phyloP scores from a whole-genome alignment of 169 alveolate species.

The Plasmodium vinckei region DNA sequence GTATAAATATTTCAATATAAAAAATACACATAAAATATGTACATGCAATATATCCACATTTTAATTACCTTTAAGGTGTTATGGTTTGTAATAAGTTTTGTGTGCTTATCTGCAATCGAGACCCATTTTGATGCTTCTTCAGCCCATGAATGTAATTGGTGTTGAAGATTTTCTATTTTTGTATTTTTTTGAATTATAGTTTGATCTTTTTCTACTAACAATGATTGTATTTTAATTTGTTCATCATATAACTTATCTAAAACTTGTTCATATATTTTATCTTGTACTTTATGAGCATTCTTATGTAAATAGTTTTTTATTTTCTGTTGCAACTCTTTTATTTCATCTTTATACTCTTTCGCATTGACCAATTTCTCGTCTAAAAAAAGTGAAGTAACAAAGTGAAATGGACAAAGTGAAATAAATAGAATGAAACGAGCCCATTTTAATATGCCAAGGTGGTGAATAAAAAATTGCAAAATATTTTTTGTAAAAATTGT shows the following conservation, averaged over 20 bases:
- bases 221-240: constrained; percentile 66
- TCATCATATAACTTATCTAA: constrained; percentile 57
- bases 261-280: constrained; percentile 47
- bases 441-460: background rate
- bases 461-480: background rate
- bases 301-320: constrained; percentile 39
- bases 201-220: constrained; percentile 59
- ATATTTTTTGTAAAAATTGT: background rate
- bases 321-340: constrained; percentile 38
- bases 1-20: too few species aligned
- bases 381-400: background rate
- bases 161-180: constrained; percentile 33
- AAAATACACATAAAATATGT: too few species aligned
- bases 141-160: constrained; percentile 70
- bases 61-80: constrained; percentile 40
- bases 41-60: background rate
- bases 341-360: constrained; percentile 48
- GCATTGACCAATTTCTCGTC: constrained; percentile 19
- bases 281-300: constrained; percentile 35
- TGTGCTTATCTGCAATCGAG: constrained; percentile 53
- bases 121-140: constrained; percentile 73
- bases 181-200: constrained; percentile 43
- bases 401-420: too few species aligned
- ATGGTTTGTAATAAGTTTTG: constrained; percentile 52
- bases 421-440: too few species aligned